Percentiles rank a stretch among this genome's conserved stretches.
Conservation (phyloP, 371 early-diverging fungal genomes). For the Rhizomucor pusillus region DNA sequence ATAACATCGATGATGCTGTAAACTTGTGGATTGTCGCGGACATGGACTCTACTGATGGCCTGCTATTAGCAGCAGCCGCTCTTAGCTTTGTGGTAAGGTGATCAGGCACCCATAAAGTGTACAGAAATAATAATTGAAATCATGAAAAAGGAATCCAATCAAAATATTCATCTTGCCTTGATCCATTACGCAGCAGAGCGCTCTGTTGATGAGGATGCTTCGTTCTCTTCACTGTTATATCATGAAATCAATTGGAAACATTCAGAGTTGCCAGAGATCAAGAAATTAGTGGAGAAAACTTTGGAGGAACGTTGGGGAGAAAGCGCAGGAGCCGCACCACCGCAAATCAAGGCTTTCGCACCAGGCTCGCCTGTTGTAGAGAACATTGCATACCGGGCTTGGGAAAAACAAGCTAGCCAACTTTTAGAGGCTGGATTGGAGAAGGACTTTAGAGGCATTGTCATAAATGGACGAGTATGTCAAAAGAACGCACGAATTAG, state of each 20-base stretch:
- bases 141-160: neutral
- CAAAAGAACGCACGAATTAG: neutral
- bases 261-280: slow-evolving; percentile 1
- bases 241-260: slow-evolving; percentile 4
- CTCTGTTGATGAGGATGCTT: neutral
- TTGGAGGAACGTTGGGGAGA: neutral
- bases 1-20: slow-evolving; percentile 13
- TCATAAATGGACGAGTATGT: slow-evolving; percentile 42
- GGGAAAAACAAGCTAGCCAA: slow-evolving; percentile 10
- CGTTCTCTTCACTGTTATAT: slow-evolving; percentile 15
- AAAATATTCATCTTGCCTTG: slow-evolving; percentile 46
- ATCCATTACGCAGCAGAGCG: slow-evolving; percentile 34
- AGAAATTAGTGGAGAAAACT: slow-evolving; percentile 4
- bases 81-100: slow-evolving; percentile 34
- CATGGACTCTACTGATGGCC: slow-evolving; percentile 49
- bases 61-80: slow-evolving; percentile 48
- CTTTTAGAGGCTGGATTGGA: slow-evolving; percentile 23
- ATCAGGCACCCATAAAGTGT: too few species aligned
- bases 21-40: slow-evolving; percentile 58
- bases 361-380: slow-evolving; percentile 41
- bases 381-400: slow-evolving; percentile 14
- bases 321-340: slow-evolving; percentile 12
- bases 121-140: neutral
- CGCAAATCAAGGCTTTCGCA: slow-evolving; percentile 18
- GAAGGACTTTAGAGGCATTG: slow-evolving; percentile 20